Evolutionary conservation across 352 stramenopile species (phyloP).

Genomic region (Globisporangium abappressorium): DNA sequence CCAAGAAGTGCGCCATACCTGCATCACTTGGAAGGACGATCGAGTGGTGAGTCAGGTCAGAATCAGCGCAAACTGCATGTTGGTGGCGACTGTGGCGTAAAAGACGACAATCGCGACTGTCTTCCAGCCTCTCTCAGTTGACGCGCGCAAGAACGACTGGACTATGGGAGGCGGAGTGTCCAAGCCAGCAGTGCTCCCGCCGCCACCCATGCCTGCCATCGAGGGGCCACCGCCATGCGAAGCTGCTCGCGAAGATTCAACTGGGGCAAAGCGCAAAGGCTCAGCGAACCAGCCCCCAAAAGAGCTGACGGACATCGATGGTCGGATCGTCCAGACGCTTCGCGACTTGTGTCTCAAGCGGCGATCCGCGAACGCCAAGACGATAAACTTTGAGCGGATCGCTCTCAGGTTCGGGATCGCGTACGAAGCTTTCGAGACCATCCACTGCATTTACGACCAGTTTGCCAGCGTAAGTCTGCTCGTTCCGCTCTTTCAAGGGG

Average conservation of each 20-base stretch:
- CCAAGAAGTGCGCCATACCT: background rate
- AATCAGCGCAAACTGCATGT: constrained; percentile 9
- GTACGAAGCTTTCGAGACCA: constrained; percentile 55
- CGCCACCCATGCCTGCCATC: background rate
- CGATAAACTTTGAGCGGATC: constrained; percentile 73
- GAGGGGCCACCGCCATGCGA: background rate
- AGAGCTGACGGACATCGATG: constrained; percentile 52
- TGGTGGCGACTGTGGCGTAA: background rate
- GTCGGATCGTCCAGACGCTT: constrained; percentile 64
- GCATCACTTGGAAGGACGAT: background rate
- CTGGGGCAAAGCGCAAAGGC: background rate
- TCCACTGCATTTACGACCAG: constrained; percentile 65
- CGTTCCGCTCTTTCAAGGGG: background rate
- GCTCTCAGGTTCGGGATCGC: constrained; percentile 71
- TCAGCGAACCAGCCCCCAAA: constrained; percentile 24
- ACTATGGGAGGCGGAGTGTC: constrained; percentile 44
- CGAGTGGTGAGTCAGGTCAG: background rate
- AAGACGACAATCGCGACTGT: background rate
- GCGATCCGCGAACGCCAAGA: constrained; percentile 43
- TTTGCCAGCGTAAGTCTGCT: constrained; percentile 44
- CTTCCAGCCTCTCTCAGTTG: background rate
- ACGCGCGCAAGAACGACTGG: background rate
- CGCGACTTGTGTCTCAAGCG: constrained; percentile 57
- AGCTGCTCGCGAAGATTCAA: background rate
- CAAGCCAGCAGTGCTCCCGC: constrained; percentile 9